Evolutionary conservation across 2,329 filamentous ascomycete genomes (phyloP).

Genomic region (Blumeria graminis): DNA sequence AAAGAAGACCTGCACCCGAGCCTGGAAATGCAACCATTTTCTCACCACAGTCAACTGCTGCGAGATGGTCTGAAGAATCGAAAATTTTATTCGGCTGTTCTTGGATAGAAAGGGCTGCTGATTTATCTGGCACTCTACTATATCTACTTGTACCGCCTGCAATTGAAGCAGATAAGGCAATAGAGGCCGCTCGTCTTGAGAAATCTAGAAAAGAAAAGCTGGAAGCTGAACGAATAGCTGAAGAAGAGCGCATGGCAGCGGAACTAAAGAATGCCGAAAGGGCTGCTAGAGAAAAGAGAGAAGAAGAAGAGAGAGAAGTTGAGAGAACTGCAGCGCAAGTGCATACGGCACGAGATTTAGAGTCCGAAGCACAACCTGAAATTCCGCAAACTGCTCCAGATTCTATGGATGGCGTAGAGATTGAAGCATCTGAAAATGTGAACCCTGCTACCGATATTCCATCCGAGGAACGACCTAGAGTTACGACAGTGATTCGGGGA

Average conservation of each 20-base stretch:
- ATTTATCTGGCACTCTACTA: conserved; percentile 44
- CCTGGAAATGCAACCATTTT: conserved; percentile 25
- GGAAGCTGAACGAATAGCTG: conserved; percentile 35
- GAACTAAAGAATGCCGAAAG: conserved; percentile 50
- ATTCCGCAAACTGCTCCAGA: conserved; percentile 7
- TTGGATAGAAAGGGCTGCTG: conserved; percentile 43
- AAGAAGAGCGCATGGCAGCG: conserved; percentile 38
- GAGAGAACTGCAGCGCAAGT: conserved; percentile 27
- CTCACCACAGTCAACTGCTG: conserved; percentile 40
- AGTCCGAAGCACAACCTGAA: conserved; percentile 20
- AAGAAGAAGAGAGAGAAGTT: conserved; percentile 33
- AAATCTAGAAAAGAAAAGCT: conserved; percentile 30
- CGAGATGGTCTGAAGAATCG: conserved; percentile 75
- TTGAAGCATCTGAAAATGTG: conserved; percentile 17
- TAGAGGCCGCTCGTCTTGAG: conserved; percentile 34
- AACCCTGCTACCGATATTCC: conserved; percentile 17
- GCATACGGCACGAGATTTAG: conserved; percentile 24
- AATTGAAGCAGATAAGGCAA: conserved; percentile 54
- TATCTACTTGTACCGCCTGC: conserved; percentile 60
- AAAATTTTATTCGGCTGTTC: conserved; percentile 56
- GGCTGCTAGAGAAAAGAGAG: conserved; percentile 38
- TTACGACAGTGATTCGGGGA: conserved; percentile 65
- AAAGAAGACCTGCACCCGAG: conserved; percentile 11
- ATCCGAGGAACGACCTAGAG: conserved; percentile 29
- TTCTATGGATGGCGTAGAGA: conserved; percentile 55